Conservation (phyloP, 2,329 filamentous ascomycete genomes). For the Colletotrichum tanaceti region DNA sequence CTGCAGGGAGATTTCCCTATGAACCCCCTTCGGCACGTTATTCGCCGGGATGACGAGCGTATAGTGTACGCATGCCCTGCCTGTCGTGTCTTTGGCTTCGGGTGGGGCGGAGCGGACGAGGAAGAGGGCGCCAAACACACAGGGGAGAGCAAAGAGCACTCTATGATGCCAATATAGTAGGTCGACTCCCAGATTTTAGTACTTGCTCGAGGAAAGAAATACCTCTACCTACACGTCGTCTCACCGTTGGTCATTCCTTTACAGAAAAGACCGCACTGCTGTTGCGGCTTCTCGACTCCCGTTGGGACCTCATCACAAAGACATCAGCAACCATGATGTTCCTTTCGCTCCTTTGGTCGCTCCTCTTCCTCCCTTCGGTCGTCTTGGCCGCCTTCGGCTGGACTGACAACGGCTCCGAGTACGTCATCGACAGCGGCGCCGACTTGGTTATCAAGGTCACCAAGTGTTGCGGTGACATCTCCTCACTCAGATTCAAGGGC, state of each 20-base stretch:
- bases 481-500: conserved; percentile 50
- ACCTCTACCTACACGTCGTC: not conserved
- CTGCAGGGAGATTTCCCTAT: conserved; percentile 14
- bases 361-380: conserved; percentile 45
- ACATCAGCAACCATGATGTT: conserved; percentile 44
- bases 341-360: conserved; percentile 44
- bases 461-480: conserved; percentile 51
- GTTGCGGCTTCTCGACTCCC: conserved; percentile 2
- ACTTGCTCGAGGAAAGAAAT: not conserved
- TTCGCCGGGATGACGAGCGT: conserved; percentile 11
- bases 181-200: not conserved
- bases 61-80: not conserved
- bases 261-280: conserved; percentile 21
- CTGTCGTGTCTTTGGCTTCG: not conserved
- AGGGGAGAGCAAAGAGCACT: not conserved
- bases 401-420: conserved; percentile 52
- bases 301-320: not conserved
- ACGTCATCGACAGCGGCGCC: conserved; percentile 51
- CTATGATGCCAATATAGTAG: conserved; percentile 15
- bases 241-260: conserved; percentile 10
- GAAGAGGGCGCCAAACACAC: not conserved
- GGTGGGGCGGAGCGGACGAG: conserved; percentile 22
- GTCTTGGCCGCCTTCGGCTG: conserved; percentile 54
- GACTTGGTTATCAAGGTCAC: conserved; percentile 50
- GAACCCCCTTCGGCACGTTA: conserved; percentile 1